Evolutionary conservation across 1,139 yeast genomes (phyloP).

Genomic region (Schizosaccharomyces versatilis): DNA sequence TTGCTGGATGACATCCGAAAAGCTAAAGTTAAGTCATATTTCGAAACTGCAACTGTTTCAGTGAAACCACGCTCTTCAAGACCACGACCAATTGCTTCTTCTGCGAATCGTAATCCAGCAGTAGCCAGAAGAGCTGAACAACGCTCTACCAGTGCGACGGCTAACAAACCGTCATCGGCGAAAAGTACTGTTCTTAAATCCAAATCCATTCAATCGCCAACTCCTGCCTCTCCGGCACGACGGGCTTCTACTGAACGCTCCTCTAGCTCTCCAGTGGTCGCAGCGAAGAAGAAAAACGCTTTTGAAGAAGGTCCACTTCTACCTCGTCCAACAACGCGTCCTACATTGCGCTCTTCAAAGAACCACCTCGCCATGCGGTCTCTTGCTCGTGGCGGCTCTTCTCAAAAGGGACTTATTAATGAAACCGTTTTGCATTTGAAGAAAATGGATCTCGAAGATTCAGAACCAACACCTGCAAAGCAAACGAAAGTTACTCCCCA

Average conservation of each 20-base stretch:
- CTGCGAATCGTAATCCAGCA: slow-evolving; percentile 12
- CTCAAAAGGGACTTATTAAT: not conserved
- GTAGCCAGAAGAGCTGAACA: slow-evolving; percentile 3
- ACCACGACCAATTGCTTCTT: slow-evolving; percentile 13
- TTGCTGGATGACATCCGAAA: slow-evolving; percentile 50
- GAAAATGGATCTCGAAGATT: not conserved
- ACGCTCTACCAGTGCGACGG: slow-evolving; percentile 2
- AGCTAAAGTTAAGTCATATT: slow-evolving; percentile 41
- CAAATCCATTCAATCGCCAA: slow-evolving; percentile 3
- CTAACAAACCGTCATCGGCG: slow-evolving; percentile 2
- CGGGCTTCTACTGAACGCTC: no score
- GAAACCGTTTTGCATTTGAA: not conserved
- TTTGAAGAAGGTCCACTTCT: not conserved
- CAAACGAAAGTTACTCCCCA: not conserved
- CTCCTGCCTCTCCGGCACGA: not conserved
- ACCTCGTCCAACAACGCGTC: not conserved
- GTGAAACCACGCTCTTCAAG: slow-evolving; percentile 18
- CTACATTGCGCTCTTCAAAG: not conserved
- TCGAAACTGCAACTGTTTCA: slow-evolving; percentile 34
- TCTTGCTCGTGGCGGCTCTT: not conserved
- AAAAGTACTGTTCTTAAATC: slow-evolving; percentile 1
- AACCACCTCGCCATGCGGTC: not conserved
- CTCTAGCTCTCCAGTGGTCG: not conserved
- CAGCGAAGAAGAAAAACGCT: not conserved
- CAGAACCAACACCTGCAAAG: not conserved